phyloP scores from a whole-genome alignment of 768 basidiomycete genomes.

The Boletus tylopilopsis region DNA sequence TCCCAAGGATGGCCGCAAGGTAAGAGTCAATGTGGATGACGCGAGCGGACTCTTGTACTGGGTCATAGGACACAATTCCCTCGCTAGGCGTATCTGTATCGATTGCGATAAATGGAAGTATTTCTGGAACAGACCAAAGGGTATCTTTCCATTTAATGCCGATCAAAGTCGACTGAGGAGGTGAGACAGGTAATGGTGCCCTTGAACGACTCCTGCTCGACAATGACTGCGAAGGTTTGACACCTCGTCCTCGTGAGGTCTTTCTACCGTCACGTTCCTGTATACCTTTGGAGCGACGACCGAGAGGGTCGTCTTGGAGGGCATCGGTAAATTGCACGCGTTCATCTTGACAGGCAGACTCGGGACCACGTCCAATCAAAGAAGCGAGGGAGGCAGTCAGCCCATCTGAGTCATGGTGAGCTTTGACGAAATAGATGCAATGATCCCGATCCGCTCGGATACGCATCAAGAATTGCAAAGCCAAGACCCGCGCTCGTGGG shows the following conservation, averaged over 20 bases:
- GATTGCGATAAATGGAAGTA: slow-evolving; percentile 49
- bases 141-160: slow-evolving; percentile 39
- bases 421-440: slow-evolving; percentile 64
- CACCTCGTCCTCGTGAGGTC: slow-evolving; percentile 49
- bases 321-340: slow-evolving; percentile 22
- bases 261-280: slow-evolving; percentile 52
- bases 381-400: slow-evolving; percentile 56
- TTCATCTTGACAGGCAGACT: slow-evolving; percentile 27
- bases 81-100: slow-evolving; percentile 66
- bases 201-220: slow-evolving; percentile 64
- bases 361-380: slow-evolving; percentile 53
- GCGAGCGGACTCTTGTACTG: slow-evolving; percentile 37
- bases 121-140: slow-evolving; percentile 71
- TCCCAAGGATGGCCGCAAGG: slow-evolving; percentile 53
- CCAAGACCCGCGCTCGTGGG: slow-evolving; percentile 58
- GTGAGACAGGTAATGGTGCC: slow-evolving; percentile 34
- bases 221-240: slow-evolving; percentile 41
- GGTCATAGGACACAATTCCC: slow-evolving; percentile 63
- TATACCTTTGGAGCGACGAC: slow-evolving; percentile 45
- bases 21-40: slow-evolving; percentile 77
- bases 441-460: slow-evolving; percentile 90
- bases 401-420: slow-evolving; percentile 52
- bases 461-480: slow-evolving; percentile 85
- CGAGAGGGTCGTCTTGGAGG: slow-evolving; percentile 24
- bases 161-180: slow-evolving; percentile 20